phyloP scores from a whole-genome alignment of 495 filamentous ascomycete species.

The Hypoxylon rickii region DNA sequence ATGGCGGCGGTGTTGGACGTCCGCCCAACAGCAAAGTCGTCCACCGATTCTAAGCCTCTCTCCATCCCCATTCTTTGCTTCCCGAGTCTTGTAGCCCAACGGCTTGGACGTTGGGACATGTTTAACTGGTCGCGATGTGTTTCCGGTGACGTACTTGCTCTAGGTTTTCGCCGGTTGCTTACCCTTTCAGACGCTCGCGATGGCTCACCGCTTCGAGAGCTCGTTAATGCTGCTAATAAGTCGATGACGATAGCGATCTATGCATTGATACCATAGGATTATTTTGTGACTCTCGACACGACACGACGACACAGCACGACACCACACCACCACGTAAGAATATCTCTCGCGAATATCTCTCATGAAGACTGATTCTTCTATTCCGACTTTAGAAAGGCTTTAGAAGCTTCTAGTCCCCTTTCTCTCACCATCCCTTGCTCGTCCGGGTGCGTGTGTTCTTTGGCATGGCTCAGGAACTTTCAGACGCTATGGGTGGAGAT shows the following conservation, averaged over 20 bases:
- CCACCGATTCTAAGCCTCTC: slow-evolving; percentile 6
- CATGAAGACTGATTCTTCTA: slow-evolving; percentile 4
- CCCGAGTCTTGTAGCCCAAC: slow-evolving; percentile 5
- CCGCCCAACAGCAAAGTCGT: slow-evolving; percentile 22
- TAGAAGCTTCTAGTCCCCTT: slow-evolving; percentile 33
- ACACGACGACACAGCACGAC: too few relatives aligned
- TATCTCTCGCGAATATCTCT: slow-evolving; percentile 19
- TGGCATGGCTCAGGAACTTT: slow-evolving; percentile 7
- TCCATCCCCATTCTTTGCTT: not conserved
- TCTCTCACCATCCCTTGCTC: slow-evolving; percentile 21
- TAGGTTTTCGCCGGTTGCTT: slow-evolving; percentile 13
- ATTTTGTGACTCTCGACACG: slow-evolving; percentile 8
- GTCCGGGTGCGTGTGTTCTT: slow-evolving; percentile 1
- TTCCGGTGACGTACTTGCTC: slow-evolving; percentile 8
- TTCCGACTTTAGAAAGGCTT: slow-evolving; percentile 35
- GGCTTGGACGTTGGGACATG: slow-evolving; percentile 1
- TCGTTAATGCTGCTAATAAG: not conserved
- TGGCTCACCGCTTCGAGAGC: slow-evolving; percentile 27
- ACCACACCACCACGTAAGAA: too few relatives aligned
- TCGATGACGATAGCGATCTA: slow-evolving; percentile 26
- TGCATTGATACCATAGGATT: slow-evolving; percentile 24
- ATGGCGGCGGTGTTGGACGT: slow-evolving; percentile 26
- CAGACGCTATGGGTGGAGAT: slow-evolving; percentile 19
- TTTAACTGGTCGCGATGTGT: slow-evolving; percentile 17
- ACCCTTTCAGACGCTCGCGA: slow-evolving; percentile 7